These are phyloP conservation scores for Exutisphaerella laricina DNA, from an alignment of 2,329 filamentous ascomycete genomes.

Conservation along the genomic window DNA sequence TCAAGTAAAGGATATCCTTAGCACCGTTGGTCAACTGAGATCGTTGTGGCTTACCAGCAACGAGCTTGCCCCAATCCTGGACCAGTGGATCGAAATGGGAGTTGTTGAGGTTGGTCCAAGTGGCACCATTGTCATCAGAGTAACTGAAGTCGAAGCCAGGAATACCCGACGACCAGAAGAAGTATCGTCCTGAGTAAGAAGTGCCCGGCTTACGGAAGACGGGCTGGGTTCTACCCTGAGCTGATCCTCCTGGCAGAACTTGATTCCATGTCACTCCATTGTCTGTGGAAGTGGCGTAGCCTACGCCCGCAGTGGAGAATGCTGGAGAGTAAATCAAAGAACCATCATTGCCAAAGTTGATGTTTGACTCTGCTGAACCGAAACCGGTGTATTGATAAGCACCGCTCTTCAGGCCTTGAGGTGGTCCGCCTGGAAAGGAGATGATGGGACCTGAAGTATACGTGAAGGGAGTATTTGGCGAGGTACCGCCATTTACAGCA, in stretches of 20 bases:
- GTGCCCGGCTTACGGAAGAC: conserved; percentile 1
- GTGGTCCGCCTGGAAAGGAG: background rate
- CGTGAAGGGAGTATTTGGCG: background rate
- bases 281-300: conserved; percentile 4
- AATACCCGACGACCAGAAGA: conserved; percentile 6
- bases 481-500: conserved; percentile 1
- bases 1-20: conserved; percentile 3
- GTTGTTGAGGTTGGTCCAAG: conserved; percentile 3
- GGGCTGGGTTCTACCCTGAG: conserved; percentile 2
- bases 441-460: background rate
- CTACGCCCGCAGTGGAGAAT: conserved; percentile 1
- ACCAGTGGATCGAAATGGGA: background rate
- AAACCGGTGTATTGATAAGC: conserved; percentile 3
- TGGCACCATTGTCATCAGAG: conserved; percentile 1
- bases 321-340: conserved; percentile 8
- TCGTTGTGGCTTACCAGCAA: conserved; percentile 2
- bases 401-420: background rate
- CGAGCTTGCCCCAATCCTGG: conserved; percentile 5
- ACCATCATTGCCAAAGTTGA: conserved; percentile 4
- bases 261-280: conserved; percentile 2
- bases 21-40: conserved; percentile 1
- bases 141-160: conserved; percentile 3
- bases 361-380: conserved; percentile 3
- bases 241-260: conserved; percentile 4
- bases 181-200: background rate